Evolutionary conservation across 768 basidiomycete genomes (phyloP).

Genomic region (Artomyces pyxidatus): DNA sequence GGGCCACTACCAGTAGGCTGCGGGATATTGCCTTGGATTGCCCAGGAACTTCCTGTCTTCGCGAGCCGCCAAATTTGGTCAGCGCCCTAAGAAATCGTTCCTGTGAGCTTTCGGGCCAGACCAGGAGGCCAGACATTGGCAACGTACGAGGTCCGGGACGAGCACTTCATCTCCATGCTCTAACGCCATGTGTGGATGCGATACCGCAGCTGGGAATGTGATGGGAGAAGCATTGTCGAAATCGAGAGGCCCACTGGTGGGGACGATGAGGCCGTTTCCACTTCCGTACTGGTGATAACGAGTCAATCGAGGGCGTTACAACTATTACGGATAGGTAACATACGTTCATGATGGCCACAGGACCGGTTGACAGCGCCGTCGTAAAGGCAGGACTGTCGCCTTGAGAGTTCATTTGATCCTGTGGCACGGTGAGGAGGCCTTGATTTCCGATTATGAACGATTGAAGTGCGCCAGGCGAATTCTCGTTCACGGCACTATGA

Average conservation of each 20-base stretch:
- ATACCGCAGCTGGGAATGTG: constrained; percentile 45
- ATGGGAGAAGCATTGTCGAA: constrained; percentile 32
- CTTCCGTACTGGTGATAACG: constrained; percentile 34
- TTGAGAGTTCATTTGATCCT: constrained; percentile 40
- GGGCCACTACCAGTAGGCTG: constrained; percentile 62
- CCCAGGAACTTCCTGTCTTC: constrained; percentile 32
- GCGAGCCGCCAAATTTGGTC: constrained; percentile 65
- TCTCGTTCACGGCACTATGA: constrained; percentile 55
- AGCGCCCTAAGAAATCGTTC: constrained; percentile 35
- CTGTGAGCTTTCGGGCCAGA: background rate
- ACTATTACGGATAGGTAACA: constrained; percentile 10
- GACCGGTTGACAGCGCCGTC: constrained; percentile 41
- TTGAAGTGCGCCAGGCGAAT: constrained; percentile 36
- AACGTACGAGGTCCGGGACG: constrained; percentile 54
- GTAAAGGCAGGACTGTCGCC: constrained; percentile 47
- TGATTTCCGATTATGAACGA: constrained; percentile 41
- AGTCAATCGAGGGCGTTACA: background rate
- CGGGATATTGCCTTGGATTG: constrained; percentile 52
- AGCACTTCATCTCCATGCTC: constrained; percentile 50
- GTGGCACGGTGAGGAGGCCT: constrained; percentile 36
- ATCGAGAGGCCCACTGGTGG: constrained; percentile 28
- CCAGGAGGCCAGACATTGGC: background rate
- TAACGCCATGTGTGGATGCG: constrained; percentile 62
- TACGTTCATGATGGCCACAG: constrained; percentile 53
- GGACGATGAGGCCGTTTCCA: constrained; percentile 47